Base-by-base conservation (phyloP, 2,329 filamentous ascomycete species). In the Aspergillus costaricaensis region DNA sequence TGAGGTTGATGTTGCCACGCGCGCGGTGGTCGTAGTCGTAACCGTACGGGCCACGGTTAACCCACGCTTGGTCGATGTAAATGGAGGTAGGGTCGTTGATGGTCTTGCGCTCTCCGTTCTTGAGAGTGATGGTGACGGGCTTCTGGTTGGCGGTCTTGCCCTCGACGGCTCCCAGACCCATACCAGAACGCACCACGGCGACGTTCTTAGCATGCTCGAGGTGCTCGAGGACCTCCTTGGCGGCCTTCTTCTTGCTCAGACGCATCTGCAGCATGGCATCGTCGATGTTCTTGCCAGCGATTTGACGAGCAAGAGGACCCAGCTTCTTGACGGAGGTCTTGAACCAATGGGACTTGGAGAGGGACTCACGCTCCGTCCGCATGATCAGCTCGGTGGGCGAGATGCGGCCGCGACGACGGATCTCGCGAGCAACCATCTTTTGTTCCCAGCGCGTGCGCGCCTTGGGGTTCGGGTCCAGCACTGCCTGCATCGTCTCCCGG, bases 181-280 rank as follows among this genome's bases (percentile, higher is more conserved):
- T 98, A 12, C 92, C 92, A 41, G 89, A 84, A 68, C 84, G 84
- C 15, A 90, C 90, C 66, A 96, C 82, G 38, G 95, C 95, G 70
- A 89, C 81, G 72, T 96, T 91, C 60, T 89, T 86, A 1, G 94
- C 93, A 69, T 91, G 85, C 72, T 95, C 86, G 17, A 99, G 81
- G 72, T 95, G 91, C 72, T 87, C 88, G 67, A 85, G 81, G 27
- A 98, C 86, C 71, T 96, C 92, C 67, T 86, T 82, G 6, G 94
- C 91, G 65, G 90, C 90, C 81, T 92, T 94, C 86, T 99, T 99
- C 82, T 92, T 91, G 76, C 89, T 94, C 81, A 94, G 98, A 58
- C 89, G 86, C 91, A 99, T 96, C 82, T 99, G 95, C 57, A 91
- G 80, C 67, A 98, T 91, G 14, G 95, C 95, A 38, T 99, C 93